Base-by-base conservation (phyloP, 495 filamentous ascomycete genomes). In the Bombardia bombarda region DNA sequence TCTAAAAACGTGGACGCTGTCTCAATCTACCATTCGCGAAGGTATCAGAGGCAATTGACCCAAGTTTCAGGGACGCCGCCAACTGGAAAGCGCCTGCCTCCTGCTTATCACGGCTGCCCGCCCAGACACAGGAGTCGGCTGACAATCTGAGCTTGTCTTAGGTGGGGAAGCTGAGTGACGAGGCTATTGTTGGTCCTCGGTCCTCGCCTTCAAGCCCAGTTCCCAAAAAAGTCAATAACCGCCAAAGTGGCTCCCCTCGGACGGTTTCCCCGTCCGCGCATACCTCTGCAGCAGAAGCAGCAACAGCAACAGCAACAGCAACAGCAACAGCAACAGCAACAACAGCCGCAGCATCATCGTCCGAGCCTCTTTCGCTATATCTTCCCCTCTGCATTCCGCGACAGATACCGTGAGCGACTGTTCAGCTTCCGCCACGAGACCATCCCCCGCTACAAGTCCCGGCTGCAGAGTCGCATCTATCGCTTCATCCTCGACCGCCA, bases 381-480 rank as follows among this genome's bases (percentile, higher is more conserved):
- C 37, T 74, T 82, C 47, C 78, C 82, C 4, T 63, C 67, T 44
- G 65, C 73, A 28, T 30, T 69, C 30, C 74, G 69, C 36, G 72
- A 77, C 46, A 76, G 77, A 28, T 72, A 79, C 47, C 77, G 78
- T 49, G 74, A 74, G 23, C 73, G 69, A 26, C 68, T 90, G 28
- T 73, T 78, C 47, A 66, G 69, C 38, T 73, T 94, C 61, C 83
- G 79, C 39, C 73, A 83, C 73, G 78, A 86, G 50, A 82, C 74
- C n/a, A 62, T 93, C 26, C 82, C 86, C 31, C 67, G 72, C 33
- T 76, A 86, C 47, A 80, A 78, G 45, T 75, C 77, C 50, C 73
- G 75, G 21, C 66, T 84, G 3, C 86, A 92, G 55, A 79, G 83
- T 39, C 74, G 80, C 40, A 74, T 94, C 40, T 90, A 89, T 60